Evolutionary conservation across 352 stramenopile species (phyloP), one percentile per base, ranked within the genome.

Genomic region (Pythium grandisporangium): DNA sequence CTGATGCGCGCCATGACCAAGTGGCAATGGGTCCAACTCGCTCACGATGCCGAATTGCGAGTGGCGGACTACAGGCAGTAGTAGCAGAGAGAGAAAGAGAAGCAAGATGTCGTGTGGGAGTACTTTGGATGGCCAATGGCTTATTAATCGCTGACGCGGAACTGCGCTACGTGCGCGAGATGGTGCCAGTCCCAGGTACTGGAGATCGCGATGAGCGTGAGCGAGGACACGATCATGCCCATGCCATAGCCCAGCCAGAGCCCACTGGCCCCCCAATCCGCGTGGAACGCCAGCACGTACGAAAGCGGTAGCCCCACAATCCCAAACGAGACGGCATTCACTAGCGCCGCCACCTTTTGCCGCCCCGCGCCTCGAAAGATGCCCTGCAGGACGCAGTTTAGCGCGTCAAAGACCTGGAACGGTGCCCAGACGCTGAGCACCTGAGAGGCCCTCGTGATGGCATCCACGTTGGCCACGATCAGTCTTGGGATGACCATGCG

Each of bases 191-290:
- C 53, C 38, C 56, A 71, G 41, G 40, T 44, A 13, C 58, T 51
- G 5, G 74, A 55, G 21, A 73, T 47, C 10, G 39, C 37, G 19
- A 55, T 46, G 27, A 61, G 46, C 24, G 61, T 49, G 34, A 45
- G 44, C 7, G 61, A 52, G 26, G 60, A 69, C 8, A 61, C 21
- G 24, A 45, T 55, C 13, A 89, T 62, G 27, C 74, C 78, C 7
- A 64, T 24, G 12, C 72, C 78, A 38, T 93, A 87, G 30, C 82
- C 79, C 10, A 84, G 42, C 82, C 82, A 95, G 29, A 95, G 50
- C 2, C 82, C 82, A 45, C 82, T 74, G 27, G 88, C 53, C 27
- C 61, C 58, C 33, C 60, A 69, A 2, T 47, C 30, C 19, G 58
- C 66, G 11, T 54, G 40, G 45, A 95, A 78, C 12, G 67, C 77